phyloP scores from a whole-genome alignment of 805 yeast species.

The Ogataea neopini region DNA sequence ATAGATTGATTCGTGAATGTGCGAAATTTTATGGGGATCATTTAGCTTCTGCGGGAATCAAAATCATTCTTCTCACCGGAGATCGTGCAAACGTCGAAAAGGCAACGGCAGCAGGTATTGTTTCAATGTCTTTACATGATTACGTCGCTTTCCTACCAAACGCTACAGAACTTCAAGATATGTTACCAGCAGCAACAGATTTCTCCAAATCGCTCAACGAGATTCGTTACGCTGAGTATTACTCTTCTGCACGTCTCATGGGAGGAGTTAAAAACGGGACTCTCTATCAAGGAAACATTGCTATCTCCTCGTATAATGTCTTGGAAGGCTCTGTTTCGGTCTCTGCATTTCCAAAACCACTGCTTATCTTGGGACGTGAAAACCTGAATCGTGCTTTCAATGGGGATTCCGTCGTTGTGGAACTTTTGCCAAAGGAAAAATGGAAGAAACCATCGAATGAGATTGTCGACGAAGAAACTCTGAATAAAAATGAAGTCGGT shows the following conservation, averaged over 20 bases:
- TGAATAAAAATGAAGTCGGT: conserved; percentile 60
- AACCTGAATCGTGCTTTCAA: conserved; percentile 88
- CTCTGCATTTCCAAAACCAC: conserved; percentile 74
- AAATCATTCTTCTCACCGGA: conserved; percentile 66
- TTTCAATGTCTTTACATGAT: conserved; percentile 59
- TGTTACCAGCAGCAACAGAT: conserved; percentile 60
- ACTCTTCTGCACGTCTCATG: conserved; percentile 75
- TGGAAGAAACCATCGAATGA: conserved; percentile 88
- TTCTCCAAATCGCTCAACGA: conserved; percentile 45
- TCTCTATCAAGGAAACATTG: conserved; percentile 79
- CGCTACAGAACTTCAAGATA: conserved; percentile 72
- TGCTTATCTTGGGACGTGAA: conserved; percentile 79
- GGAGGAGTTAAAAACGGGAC: conserved; percentile 91
- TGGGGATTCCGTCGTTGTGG: conserved; percentile 90
- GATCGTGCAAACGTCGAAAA: conserved; percentile 66
- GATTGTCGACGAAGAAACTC: conserved; percentile 71
- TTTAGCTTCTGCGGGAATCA: conserved; percentile 46
- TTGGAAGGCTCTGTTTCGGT: conserved; percentile 82
- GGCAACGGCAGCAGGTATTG: conserved; percentile 55
- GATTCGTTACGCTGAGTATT: conserved; percentile 72
- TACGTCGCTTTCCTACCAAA: conserved; percentile 73
- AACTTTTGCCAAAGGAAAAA: conserved; percentile 76
- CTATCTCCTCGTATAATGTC: conserved; percentile 81
- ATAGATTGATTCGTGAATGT: conserved; percentile 79
- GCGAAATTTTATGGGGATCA: conserved; percentile 74